These are phyloP conservation scores for Colletotrichum paranaense DNA, from an alignment of 2,329 filamentous ascomycete species.

Conservation along the genomic window DNA sequence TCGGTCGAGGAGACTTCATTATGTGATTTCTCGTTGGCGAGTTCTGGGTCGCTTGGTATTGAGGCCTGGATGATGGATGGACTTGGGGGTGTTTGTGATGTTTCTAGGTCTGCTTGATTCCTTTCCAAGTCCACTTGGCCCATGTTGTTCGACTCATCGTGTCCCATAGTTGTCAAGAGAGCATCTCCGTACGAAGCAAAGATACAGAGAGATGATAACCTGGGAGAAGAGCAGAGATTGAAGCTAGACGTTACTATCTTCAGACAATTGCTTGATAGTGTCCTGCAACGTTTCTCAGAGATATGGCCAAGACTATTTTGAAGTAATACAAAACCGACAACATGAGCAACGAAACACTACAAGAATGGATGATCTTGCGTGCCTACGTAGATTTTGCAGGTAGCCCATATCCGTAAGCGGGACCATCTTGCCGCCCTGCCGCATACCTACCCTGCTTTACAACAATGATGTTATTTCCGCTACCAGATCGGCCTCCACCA, in stretches of 20 bases:
- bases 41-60: background rate
- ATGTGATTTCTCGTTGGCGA: background rate
- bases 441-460: background rate
- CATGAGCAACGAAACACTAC: background rate
- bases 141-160: background rate
- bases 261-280: background rate
- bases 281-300: background rate
- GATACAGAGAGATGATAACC: background rate
- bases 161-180: background rate
- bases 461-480: slow-evolving; percentile 32
- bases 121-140: background rate
- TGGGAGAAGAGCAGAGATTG: background rate
- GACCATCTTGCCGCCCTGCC: background rate
- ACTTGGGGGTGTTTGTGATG: background rate
- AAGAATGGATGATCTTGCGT: background rate
- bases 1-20: background rate
- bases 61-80: background rate
- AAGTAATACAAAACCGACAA: background rate
- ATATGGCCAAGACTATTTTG: background rate
- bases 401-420: slow-evolving; percentile 11
- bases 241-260: background rate
- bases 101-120: background rate
- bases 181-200: background rate
- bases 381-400: background rate
- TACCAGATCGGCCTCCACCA: slow-evolving; percentile 21